Evolutionary conservation across 2,329 filamentous ascomycete species (phyloP), one percentile per base, ranked within the genome.

Genomic region (Raffaelea deltoideospora): DNA sequence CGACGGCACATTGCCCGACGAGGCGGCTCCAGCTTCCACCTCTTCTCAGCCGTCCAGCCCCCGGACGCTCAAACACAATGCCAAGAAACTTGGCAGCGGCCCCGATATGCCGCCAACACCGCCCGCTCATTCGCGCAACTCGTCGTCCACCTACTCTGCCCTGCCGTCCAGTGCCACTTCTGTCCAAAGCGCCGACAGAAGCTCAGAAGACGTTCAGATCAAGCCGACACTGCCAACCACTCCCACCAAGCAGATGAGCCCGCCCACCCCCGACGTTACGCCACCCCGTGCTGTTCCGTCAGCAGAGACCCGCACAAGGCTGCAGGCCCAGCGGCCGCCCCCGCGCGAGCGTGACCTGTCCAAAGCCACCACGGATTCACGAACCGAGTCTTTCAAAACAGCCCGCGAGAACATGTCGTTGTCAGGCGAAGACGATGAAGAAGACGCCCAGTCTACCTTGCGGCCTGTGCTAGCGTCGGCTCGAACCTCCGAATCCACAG

Each of bases 251-350:
- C 72, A 77, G 44, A 67, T 68, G 48, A 81, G 74, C 47, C 77
- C 77, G 14, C 79, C 78, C 23, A 86, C 80, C 3, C 81, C 80
- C 24, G 80, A 85, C 55, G 69, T 79, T 32, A 86, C 80, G 14
- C 81, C 79, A 36, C 80, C 80, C 26, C 68, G 73, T 15, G 45
- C 28, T 11, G 10, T 46, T 8, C 43, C 40, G 41, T 54, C 56
- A 31, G 49, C 9, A 10, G 13, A 5, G n/a, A 30, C 15, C 61
- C 39, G 56, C 19, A 8, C 63, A 14, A 61, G 59, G 48, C 50
- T 57, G 37, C 50, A 14, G 17, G 10, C 31, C 19, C 40, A 61
- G 32, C 67, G 69, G 23, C 65, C 67, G 15, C 51, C 54, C 15
- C 48, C 63, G 31, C 56, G 55, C 43, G 67, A 75, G 43, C 65